A percentile compares a stretch with the other conserved stretches of the same genome.
These are phyloP conservation scores for Chloromonas sp. DNA, from an alignment of 163 green algal species.

Conservation along the genomic window DNA sequence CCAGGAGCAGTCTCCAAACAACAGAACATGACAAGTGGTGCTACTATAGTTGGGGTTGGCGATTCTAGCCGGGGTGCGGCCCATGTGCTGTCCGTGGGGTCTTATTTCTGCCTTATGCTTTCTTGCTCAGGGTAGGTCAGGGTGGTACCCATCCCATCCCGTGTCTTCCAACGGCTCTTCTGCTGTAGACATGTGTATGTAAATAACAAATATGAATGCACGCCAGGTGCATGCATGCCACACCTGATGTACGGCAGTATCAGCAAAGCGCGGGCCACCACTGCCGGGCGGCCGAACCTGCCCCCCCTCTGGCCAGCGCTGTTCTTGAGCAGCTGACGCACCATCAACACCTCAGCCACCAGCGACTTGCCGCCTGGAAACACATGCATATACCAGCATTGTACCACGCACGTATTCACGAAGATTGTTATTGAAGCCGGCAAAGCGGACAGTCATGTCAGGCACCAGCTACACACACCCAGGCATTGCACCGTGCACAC, in stretches of 20 bases:
- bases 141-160: background rate
- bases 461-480: too few relatives aligned
- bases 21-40: background rate
- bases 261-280: background rate
- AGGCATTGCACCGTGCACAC: too few relatives aligned
- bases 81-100: background rate
- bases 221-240: background rate
- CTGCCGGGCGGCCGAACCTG: background rate
- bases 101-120: background rate
- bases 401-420: background rate
- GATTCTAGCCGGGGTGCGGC: too few relatives aligned
- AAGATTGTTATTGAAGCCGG: background rate
- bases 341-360: constrained; percentile 76
- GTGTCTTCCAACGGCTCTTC: too few relatives aligned
- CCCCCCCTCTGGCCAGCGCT: background rate
- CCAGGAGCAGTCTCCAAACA: background rate
- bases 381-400: background rate
- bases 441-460: too few relatives aligned
- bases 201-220: background rate
- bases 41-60: too few relatives aligned
- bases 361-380: constrained; percentile 63
- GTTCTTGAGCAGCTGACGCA: constrained; percentile 41
- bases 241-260: constrained; percentile 3
- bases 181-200: background rate
- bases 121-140: background rate